These are phyloP conservation scores for Debaryomyces subglobosus DNA, from an alignment of 1,139 yeast genomes.

Conservation along the genomic window DNA sequence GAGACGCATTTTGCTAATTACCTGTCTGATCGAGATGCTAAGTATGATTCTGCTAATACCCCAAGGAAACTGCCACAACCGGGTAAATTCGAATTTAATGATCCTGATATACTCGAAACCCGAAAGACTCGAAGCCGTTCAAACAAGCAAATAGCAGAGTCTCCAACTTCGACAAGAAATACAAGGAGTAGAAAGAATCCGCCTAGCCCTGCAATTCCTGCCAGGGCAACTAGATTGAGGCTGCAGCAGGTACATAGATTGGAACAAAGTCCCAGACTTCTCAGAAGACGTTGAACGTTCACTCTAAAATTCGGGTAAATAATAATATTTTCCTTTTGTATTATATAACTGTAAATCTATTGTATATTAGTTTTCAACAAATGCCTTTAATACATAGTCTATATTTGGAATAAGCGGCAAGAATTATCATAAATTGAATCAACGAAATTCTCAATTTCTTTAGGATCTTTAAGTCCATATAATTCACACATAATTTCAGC, in stretches of 20 bases:
- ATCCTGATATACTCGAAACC: not conserved
- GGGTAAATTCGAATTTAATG: not conserved
- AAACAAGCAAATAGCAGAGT: not conserved
- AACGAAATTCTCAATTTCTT: slow-evolving; percentile 55
- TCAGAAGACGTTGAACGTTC: not conserved
- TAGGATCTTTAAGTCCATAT: slow-evolving; percentile 36
- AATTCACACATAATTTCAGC: slow-evolving; percentile 76
- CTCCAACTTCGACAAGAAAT: not conserved
- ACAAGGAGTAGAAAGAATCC: not conserved
- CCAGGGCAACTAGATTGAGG: slow-evolving; percentile 3
- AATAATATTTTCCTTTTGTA: not conserved
- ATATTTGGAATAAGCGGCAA: slow-evolving; percentile 53
- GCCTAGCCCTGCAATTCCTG: not conserved
- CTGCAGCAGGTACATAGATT: not conserved
- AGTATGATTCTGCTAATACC: no score
- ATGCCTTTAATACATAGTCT: slow-evolving; percentile 3
- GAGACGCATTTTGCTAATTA: not conserved
- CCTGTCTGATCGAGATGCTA: not conserved
- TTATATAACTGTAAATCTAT: slow-evolving; percentile 6
- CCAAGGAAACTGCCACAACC: not conserved
- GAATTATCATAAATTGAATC: slow-evolving; percentile 69
- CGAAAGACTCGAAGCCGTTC: not conserved
- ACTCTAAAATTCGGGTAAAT: not conserved
- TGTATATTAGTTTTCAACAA: slow-evolving; percentile 2
- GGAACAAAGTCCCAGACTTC: slow-evolving; percentile 3